Conservation (phyloP, 805 yeast genomes). For the Schizosaccharomyces octosporus region DNA sequence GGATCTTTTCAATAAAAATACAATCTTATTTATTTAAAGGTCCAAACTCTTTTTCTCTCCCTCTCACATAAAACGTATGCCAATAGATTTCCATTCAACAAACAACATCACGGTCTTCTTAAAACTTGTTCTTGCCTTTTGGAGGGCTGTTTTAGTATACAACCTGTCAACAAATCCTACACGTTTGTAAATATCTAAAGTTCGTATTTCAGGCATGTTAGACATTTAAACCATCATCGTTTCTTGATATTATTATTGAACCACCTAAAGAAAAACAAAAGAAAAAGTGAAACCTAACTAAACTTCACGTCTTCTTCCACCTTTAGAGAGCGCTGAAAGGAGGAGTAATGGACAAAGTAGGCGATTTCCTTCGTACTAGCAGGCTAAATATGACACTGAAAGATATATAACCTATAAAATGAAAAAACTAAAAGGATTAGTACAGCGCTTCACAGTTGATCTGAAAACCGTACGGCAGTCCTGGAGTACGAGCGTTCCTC, state of each 20-base stretch:
- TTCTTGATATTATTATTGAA: not conserved
- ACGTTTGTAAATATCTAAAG: too few species aligned
- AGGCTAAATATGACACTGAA: not conserved
- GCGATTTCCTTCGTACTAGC: not conserved
- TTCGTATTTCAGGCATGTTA: not conserved
- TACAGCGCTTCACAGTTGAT: not conserved
- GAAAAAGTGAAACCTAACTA: not conserved
- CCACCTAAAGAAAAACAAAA: not conserved
- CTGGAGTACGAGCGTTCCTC: slow-evolving; percentile 60
- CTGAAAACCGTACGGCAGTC: slow-evolving; percentile 20
- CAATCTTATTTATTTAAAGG: too few species aligned
- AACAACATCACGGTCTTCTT: too few species aligned
- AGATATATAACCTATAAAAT: not conserved
- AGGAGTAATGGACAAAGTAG: not conserved
- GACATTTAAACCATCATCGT: not conserved
- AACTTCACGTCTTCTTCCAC: too few species aligned
- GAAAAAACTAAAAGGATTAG: not conserved
- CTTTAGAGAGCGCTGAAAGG: not conserved
- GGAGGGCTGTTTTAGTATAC: not conserved
- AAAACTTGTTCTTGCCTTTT: not conserved
- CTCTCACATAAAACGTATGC: too few species aligned
- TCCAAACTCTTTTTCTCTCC: too few species aligned
- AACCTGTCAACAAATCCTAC: too few species aligned
- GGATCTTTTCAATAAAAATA: too few species aligned
- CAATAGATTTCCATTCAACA: too few species aligned